Base-by-base conservation (phyloP, 2,329 filamentous ascomycete species). In the Cladobotryum mycophilum region DNA sequence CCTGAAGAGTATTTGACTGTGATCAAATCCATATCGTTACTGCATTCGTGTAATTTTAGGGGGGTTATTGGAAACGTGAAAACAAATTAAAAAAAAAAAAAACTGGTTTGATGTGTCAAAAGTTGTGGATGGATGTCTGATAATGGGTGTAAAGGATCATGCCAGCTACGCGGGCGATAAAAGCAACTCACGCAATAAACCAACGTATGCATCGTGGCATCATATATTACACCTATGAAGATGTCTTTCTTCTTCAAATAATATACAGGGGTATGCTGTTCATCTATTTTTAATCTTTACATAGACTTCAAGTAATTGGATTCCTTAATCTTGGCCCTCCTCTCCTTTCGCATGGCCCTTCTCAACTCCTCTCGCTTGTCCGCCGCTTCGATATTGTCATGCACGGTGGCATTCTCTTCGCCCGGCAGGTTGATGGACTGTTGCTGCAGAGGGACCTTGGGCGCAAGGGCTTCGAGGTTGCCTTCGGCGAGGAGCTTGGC, bases 221-320 rank as follows among this genome's bases (percentile, higher is more conserved):
- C 14, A 48, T 61, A 63, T 66, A 56, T 50, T 63, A 65, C 60
- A 66, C 48, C 47, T 52, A 53, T 57, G 53, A 41, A 38, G 7
- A 38, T 17, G 5, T n/a, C 51, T 52, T 56, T 50, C 45, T 55
- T 48, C 45, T 53, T 46, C 18, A 50, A 33, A 42, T 65, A 58
- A 58, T 61, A 55, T 64, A 62, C 63, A 65, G 25, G 25, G 25
- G 25, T 30, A 30, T 30, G 25, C 25, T 30, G 6, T 14, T 44
- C 20, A 14, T 44, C 41, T 30, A 45, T 14, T 18, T 18, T 13
- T 7, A 36, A 34, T 13, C 38, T 58, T 72, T 75, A 82, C 86
- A 91, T 89, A 41, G 82, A 81, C 79, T 86, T 88, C 70, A 93
- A 79, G 78, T 90, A 93, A 72, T 93, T 93, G 65, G 70, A 72